Conservation (phyloP, 495 filamentous ascomycete genomes). For the Filosporella fistucella region DNA sequence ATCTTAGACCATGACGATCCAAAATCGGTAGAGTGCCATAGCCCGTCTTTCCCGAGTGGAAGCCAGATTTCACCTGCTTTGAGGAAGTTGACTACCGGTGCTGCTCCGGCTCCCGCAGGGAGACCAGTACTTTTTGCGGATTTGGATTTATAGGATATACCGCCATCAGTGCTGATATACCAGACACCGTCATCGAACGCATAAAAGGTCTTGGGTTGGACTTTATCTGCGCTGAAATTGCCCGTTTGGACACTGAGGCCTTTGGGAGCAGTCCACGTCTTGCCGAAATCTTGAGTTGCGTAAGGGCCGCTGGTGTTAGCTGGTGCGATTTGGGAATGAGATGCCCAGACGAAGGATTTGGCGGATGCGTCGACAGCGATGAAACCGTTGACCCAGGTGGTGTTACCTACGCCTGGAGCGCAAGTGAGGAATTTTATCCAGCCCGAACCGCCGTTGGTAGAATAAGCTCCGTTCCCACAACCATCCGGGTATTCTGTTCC, state of each 20-base stretch:
- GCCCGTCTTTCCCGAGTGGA: conserved; percentile 1
- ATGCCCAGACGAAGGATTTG: conserved; percentile 7
- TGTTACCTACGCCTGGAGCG: conserved; percentile 3
- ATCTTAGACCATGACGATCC: conserved; percentile 1
- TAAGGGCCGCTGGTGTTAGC: conserved; percentile 2
- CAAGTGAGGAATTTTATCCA: conserved; percentile 5
- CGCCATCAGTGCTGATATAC: conserved; percentile 7
- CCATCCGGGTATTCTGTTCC: conserved; percentile 5
- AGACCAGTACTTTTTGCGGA: conserved; percentile 2
- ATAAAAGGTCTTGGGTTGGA: conserved; percentile 11
- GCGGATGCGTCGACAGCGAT: conserved; percentile 6
- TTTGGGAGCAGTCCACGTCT: conserved; percentile 1
- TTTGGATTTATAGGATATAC: conserved; percentile 4
- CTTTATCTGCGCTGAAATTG: conserved; percentile 3
- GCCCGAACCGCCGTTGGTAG: neutral
- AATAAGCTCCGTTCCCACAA: conserved; percentile 5
- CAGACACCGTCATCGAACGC: conserved; percentile 2
- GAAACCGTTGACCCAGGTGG: neutral
- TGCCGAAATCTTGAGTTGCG: conserved; percentile 7
- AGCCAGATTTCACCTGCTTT: conserved; percentile 10
- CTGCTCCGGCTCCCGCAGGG: neutral
- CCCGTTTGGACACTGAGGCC: conserved; percentile 5
- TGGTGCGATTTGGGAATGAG: neutral
- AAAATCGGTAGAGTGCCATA: conserved; percentile 6
- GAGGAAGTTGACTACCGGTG: conserved; percentile 1